phyloP scores from a whole-genome alignment of 148 eudicot species.

The Amaranthus palmeri region DNA sequence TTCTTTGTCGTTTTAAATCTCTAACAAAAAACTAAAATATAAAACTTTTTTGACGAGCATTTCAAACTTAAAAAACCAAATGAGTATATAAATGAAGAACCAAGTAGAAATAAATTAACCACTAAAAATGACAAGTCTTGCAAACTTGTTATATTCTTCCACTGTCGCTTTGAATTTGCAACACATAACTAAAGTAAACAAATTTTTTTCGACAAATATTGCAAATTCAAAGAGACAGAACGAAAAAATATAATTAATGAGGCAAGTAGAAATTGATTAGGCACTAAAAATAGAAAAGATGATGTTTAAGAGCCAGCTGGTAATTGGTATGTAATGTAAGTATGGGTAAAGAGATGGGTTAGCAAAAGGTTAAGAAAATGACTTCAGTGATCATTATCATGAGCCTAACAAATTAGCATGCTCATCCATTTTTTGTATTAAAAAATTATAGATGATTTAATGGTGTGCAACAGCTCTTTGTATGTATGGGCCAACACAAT shows the following conservation, averaged over 20 bases:
- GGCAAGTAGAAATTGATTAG: not conserved
- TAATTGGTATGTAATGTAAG: not conserved
- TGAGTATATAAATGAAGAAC: too few species aligned
- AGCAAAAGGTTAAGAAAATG: conserved; percentile 17
- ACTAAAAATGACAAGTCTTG: too few species aligned
- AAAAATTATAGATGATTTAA: not conserved
- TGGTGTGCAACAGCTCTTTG: conserved; percentile 15
- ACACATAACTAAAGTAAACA: too few species aligned
- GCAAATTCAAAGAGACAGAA: not conserved
- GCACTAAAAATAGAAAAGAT: conserved; percentile 12
- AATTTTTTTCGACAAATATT: not conserved
- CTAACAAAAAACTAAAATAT: too few species aligned
- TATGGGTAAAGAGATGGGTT: conserved; percentile 7
- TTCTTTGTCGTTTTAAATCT: too few species aligned
- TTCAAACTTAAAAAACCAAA: too few species aligned
- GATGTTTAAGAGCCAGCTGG: conserved; percentile 13
- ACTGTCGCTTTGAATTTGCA: too few species aligned
- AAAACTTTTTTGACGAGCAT: too few species aligned
- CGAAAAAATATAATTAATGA: not conserved
- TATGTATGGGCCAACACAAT: not conserved
- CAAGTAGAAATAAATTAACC: too few species aligned
- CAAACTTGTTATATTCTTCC: too few species aligned
- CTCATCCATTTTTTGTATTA: too few species aligned
- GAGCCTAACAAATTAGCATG: not conserved
- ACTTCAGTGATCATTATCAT: conserved; percentile 13